Evolutionary conservation across 306 rosid species (phyloP).

Genomic region (Sesbania bispinosa): DNA sequence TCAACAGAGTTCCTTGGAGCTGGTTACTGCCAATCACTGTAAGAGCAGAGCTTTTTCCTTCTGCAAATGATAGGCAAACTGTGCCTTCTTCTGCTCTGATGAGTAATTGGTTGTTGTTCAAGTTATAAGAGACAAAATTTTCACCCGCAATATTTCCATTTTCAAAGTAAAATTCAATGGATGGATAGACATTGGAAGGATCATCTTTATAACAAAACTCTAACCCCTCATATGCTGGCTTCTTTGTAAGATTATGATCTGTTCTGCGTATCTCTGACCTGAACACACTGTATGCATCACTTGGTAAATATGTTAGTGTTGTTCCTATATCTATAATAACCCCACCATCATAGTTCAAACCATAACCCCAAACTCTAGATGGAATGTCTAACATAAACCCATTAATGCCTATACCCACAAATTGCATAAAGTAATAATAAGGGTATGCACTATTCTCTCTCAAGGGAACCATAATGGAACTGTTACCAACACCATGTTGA

Average conservation of each 20-base stretch:
- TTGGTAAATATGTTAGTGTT: slow-evolving; percentile 26
- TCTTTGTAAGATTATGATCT: neutral
- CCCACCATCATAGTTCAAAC: slow-evolving; percentile 42
- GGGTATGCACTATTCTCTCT: slow-evolving; percentile 28
- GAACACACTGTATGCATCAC: slow-evolving; percentile 29
- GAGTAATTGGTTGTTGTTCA: slow-evolving; percentile 3
- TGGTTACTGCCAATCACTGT: slow-evolving; percentile 37
- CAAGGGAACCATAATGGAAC: slow-evolving; percentile 27
- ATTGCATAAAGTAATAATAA: slow-evolving; percentile 35
- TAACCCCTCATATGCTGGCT: neutral
- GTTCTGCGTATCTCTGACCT: slow-evolving; percentile 14
- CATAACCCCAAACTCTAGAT: slow-evolving; percentile 46
- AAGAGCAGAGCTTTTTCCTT: slow-evolving; percentile 22
- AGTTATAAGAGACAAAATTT: slow-evolving; percentile 19
- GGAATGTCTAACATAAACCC: slow-evolving; percentile 42
- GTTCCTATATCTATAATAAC: slow-evolving; percentile 27
- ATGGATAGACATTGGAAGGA: slow-evolving; percentile 25
- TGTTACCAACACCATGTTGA: neutral
- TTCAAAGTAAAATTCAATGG: slow-evolving; percentile 28
- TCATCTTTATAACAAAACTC: slow-evolving; percentile 35
- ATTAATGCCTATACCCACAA: slow-evolving; percentile 35
- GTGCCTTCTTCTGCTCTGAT: neutral
- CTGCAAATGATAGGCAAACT: slow-evolving; percentile 30
- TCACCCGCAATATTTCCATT: slow-evolving; percentile 28
- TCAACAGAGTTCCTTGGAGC: slow-evolving; percentile 27